Evolutionary conservation across 257 asterid genomes (phyloP), one percentile per base, ranked within the genome.

Genomic region (Perilla frutescens): DNA sequence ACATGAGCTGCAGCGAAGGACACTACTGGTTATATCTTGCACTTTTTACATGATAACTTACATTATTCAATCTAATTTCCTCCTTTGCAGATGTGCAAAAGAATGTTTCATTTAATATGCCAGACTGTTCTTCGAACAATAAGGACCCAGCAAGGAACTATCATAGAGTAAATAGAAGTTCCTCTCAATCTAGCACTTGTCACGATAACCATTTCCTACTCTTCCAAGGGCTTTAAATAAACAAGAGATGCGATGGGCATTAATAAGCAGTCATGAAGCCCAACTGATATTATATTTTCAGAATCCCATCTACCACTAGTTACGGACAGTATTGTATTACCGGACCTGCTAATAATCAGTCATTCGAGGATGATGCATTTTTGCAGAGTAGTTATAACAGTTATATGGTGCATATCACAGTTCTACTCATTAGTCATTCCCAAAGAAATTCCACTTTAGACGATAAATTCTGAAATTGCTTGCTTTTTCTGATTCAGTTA

Each of bases 371-470:
- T 20, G n/a, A 32, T 60, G 64, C 59, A 68, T 69, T 61, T 50
- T 47, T 6, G n/a, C 68, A 43, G 57, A 34, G 57, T 62, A 41
- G 65, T 29, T 44, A 62, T 62, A 59, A 32, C 40, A 37, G 36
- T 40, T 37, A 39, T 26, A 63, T 11, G 15, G 43, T 9, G 58
- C 62, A 59, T 14, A 11, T 50, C 75, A 34, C 58, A 8, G 62
- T 13, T 32, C 54, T 36, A 77, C 61, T 72, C 51, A 59, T 34
- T 36, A 77, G 54, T 72, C 51, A 59, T 34, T 60, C 61, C 58
- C 49, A 2, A 1, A 10, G 32, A 54, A 64, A 49, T 56, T 7
- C 48, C 63, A 32, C 51, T 34, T 51, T 53, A 59, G n/a, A 15
- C 36, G n/a, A 54, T 39, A 55, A 45, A 45, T 2, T 5, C 36